Base-by-base conservation (phyloP, 1,139 yeast genomes). In the Suhomyces yuchorum region DNA sequence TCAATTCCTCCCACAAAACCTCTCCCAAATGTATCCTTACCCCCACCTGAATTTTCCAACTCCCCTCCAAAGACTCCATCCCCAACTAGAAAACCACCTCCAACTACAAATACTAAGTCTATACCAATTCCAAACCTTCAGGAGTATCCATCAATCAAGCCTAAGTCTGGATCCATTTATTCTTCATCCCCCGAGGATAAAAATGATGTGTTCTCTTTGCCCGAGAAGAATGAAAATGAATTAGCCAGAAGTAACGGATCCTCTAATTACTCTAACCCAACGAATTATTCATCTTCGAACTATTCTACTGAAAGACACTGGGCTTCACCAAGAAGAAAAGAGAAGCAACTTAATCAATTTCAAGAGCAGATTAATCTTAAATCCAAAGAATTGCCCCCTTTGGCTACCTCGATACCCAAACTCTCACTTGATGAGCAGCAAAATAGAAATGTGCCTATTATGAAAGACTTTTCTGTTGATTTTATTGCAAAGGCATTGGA, bases 401-500 rank as follows among this genome's bases (percentile, higher is more conserved):
- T 44, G 33, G 32, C 32, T 3, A 12, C 28, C 8, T 42, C 51
- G 3, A 45, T 26, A 42, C 54, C 46, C 37, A 43, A 43, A 14
- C 48, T 42, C 24, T 30, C 35, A 38, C 48, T 24, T 36, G 56
- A 9, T 51, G 57, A 30, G 30, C 52, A 37, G 12, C 36, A 42
- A 11, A 32, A 23, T 4, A 52, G 51, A 32, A 59, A 58, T 37
- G 68, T 73, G 20, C 78, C 78, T 11, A 66, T 75, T 8, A 63
- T 66, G 54, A 74, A 75, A 52, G 80, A 75, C 52, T 75, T 75
- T 51, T 73, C 78, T 3, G 71, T 75, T 30, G 80, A 75, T 53
- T 75, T 71, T 77, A 59, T 75, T 68, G 71, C 84, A 67, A 59
- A 84, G 74, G 70, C 91, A 67, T 48, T 87, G 44, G 88, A 84